Evolutionary conservation across 1,284 basidiomycete species (phyloP), one percentile per base, ranked within the genome.

Genomic region (Ganoderma lingzhi): DNA sequence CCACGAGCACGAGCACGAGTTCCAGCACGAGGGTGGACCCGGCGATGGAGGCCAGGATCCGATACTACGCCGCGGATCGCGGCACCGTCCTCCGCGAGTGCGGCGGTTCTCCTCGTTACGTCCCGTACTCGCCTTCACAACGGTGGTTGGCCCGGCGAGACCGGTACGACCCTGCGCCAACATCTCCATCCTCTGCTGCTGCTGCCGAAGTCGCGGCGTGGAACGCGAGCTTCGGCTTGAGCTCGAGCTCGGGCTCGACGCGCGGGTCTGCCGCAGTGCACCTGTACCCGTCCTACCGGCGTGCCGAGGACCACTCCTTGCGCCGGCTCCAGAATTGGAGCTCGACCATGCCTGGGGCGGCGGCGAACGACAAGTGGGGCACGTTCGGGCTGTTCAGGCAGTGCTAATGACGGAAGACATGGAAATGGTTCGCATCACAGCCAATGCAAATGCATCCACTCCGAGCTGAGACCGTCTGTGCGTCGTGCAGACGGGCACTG

Each of bases 61-160:
- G 64, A 42, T 71, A 65, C 70, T 70, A 73, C 64, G 65, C 69
- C 37, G 66, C 64, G 39, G 56, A 68, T 61, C 66, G 30, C 66
- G 66, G 66, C 55, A 67, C 62, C 55, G 45, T 63, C 62, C 39
- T 42, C 59, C 37, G 59, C 9, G 63, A 64, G 39, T 48, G 67
- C 12, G 28, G 59, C 48, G 58, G 53, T 62, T 69, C 72, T 30
- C 72, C 72, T 61, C 70, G 70, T 45, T 73, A 64, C 70, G 61
- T 68, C 39, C 72, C 70, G 42, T 69, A 63, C 64, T 70, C 71
- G 61, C 69, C 71, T 6, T 62, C 67, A 23, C 32, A 61, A 39
- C 41, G 35, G 32, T 59, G 56, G 32, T 39, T 15, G 56, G 9
- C 14, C 59, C 59, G 37, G 39, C 59, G 39, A 23, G 37, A 61